Conservation (phyloP, 1,284 basidiomycete genomes). For the Leccinum brunneo-olivaceum region DNA sequence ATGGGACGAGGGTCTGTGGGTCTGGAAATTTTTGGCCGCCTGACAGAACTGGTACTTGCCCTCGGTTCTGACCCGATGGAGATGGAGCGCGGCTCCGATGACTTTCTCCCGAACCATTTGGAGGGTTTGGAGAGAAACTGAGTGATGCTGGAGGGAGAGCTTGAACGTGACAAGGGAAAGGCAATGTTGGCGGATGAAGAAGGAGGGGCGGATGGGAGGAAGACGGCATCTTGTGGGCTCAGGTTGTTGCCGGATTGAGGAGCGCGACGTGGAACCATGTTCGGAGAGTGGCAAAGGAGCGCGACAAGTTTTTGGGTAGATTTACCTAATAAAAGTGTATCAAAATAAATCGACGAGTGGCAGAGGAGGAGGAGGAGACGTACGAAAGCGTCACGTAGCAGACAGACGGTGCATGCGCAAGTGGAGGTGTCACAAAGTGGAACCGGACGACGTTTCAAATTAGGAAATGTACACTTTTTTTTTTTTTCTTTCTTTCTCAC, state of each 20-base stretch:
- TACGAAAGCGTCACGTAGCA: too few species aligned
- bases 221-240: conserved; percentile 26
- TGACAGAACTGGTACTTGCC: conserved; percentile 45
- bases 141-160: conserved; percentile 35
- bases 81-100: conserved; percentile 32
- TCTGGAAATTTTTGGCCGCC: conserved; percentile 74
- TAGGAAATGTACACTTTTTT: too few species aligned
- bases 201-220: conserved; percentile 16
- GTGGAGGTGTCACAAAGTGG: too few species aligned
- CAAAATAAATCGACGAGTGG: too few species aligned
- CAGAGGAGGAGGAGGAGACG: too few species aligned
- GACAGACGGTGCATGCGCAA: too few species aligned
- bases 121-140: conserved; percentile 42
- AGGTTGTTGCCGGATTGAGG: conserved; percentile 20
- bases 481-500: too few species aligned
- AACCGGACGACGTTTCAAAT: too few species aligned
- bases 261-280: conserved; percentile 26
- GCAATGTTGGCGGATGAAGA: conserved; percentile 22
- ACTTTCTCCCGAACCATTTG: conserved; percentile 41
- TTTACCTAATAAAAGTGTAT: conserved; percentile 5
- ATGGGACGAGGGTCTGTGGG: conserved; percentile 76
- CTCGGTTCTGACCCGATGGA: conserved; percentile 38
- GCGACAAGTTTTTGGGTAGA: conserved; percentile 9
- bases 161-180: conserved; percentile 29
- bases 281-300: conserved; percentile 7